phyloP scores from a whole-genome alignment of 371 early-diverging fungal species.

The Basidiobolus heterosporus region DNA sequence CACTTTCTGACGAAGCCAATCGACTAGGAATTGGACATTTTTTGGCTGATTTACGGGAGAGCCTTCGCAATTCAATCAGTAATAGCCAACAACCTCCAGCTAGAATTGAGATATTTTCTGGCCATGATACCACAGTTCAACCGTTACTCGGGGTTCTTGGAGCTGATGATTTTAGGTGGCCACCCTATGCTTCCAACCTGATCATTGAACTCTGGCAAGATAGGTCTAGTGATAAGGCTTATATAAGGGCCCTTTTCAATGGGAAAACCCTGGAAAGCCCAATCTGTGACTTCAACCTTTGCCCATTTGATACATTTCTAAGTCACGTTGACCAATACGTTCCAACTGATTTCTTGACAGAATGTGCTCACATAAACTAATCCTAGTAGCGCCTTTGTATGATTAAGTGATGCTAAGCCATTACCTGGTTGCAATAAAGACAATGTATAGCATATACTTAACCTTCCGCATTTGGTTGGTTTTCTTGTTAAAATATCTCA shows the following conservation, averaged over 20 bases:
- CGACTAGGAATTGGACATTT: slow-evolving; percentile 6
- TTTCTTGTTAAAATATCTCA: too few species aligned
- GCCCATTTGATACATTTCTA: neutral
- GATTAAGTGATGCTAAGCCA: too few species aligned
- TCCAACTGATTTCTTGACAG: too few species aligned
- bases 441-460: too few species aligned
- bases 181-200: slow-evolving; percentile 36
- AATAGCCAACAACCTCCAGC: slow-evolving; percentile 2
- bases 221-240: neutral
- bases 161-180: slow-evolving; percentile 25
- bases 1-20: neutral
- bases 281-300: slow-evolving; percentile 22
- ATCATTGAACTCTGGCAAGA: slow-evolving; percentile 34
- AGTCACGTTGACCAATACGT: neutral
- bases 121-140: slow-evolving; percentile 30
- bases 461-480: too few species aligned
- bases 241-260: slow-evolving; percentile 33
- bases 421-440: too few species aligned
- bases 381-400: too few species aligned
- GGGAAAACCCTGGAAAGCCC: slow-evolving; percentile 16
- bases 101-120: slow-evolving; percentile 17
- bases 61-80: too few species aligned
- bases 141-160: slow-evolving; percentile 23
- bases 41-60: slow-evolving; percentile 22
- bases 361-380: too few species aligned